Base-by-base conservation (phyloP, 345 rosid species). In the Atalantia buxifolia region DNA sequence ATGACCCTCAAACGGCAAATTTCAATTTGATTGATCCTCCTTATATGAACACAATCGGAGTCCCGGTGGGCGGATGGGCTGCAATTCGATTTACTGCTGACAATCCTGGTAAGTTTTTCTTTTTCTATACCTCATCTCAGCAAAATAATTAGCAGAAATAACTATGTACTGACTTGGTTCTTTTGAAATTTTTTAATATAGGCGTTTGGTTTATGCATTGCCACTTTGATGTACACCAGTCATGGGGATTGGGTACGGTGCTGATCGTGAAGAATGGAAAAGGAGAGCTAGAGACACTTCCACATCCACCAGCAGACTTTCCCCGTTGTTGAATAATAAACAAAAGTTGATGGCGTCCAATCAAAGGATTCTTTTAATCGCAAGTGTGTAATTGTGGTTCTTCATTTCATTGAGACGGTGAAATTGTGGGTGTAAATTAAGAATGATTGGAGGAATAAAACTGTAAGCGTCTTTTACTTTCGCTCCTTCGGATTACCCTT, bases 171-270 rank as follows among this genome's bases (percentile, higher is more conserved):
- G 45, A 57, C 45, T 31, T 28, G 6, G 9, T 50, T 71, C 7
- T 18, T 18, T 53, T 53, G 22, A 53, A 14, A 50, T 18, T 18
- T 38, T 53, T 53, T 53, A 40, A 16, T 67, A 66, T 24, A 92
- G 98, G 98, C 42, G 96, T 91, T 71, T 94, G 97, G 98, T 87
- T 94, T 78, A 82, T 92, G 88, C 98, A 92, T 73, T 94, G 98
- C 71, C 98, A 92, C 84, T 77, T 94, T 9, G 94, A 94, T 35
- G 61, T 88, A 59, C 97, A 92, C 80, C 91, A 86, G 71, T 87
- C 96, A 24, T 94, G 97, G 98, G 97, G 97, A 75, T 83, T 94
- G 85, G 90, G 80, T 13, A 92, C 94, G 12, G 89, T 82, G 72
- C 78, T 94, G 69, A 86, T 91, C 78, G 98, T 94, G 77, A 85